Percentiles rank a stretch among this genome's conserved stretches.
Evolutionary conservation across 2,329 filamentous ascomycete genomes (phyloP).

Genomic region (Neopestalotiopsis rosae): DNA sequence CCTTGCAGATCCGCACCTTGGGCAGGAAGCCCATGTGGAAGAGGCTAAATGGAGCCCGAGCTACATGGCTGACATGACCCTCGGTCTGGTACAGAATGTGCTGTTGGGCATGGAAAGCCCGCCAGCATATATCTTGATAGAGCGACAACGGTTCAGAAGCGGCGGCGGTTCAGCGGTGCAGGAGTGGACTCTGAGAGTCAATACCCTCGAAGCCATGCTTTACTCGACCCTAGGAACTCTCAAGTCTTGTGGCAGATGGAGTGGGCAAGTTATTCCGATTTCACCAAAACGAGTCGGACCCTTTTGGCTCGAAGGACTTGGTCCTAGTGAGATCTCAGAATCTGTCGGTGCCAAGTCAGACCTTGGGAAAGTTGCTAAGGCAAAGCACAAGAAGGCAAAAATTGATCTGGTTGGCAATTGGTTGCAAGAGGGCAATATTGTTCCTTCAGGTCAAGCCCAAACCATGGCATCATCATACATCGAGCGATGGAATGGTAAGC

Average conservation of each 20-base stretch:
- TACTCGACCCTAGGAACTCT: slow-evolving; percentile 71
- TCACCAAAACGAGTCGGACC: slow-evolving; percentile 58
- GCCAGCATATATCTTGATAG: slow-evolving; percentile 75
- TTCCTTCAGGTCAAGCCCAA: slow-evolving; percentile 18
- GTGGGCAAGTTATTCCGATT: slow-evolving; percentile 53
- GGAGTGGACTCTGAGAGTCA: slow-evolving; percentile 85
- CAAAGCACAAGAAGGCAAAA: slow-evolving; percentile 49
- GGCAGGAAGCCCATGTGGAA: neutral
- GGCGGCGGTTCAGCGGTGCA: slow-evolving; percentile 68
- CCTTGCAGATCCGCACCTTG: slow-evolving; percentile 22
- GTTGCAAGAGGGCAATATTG: slow-evolving; percentile 42
- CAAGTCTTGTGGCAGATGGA: slow-evolving; percentile 46
- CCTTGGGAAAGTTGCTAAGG: slow-evolving; percentile 25
- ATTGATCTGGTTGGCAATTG: slow-evolving; percentile 65
- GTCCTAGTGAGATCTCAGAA: slow-evolving; percentile 14
- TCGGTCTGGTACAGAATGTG: slow-evolving; percentile 38
- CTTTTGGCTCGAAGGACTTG: slow-evolving; percentile 51
- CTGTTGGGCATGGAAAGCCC: slow-evolving; percentile 47
- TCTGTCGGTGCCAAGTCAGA: slow-evolving; percentile 18
- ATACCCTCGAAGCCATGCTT: slow-evolving; percentile 82
- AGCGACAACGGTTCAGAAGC: slow-evolving; percentile 66
- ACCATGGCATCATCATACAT: slow-evolving; percentile 22
- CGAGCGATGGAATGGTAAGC: slow-evolving; percentile 25
- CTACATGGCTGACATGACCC: slow-evolving; percentile 39
- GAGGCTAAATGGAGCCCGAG: slow-evolving; percentile 39